These are phyloP conservation scores for Tilletiopsis washingtonensis DNA, from an alignment of 1,284 basidiomycete species.

Conservation along the genomic window DNA sequence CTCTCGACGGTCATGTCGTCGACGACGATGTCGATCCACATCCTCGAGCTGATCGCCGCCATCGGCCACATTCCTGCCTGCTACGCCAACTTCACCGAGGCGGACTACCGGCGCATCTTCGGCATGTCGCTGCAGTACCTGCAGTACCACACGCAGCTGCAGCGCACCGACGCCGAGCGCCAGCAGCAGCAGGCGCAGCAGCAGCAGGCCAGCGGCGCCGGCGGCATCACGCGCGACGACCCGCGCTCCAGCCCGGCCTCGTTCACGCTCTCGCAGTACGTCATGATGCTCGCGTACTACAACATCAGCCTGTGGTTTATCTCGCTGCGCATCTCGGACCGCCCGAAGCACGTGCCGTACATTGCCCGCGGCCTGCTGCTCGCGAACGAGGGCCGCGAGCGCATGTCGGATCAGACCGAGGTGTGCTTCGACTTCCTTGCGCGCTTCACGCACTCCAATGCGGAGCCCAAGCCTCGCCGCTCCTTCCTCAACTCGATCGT, in stretches of 20 bases:
- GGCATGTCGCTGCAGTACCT: conserved; percentile 91
- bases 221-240: no score
- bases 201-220: not conserved
- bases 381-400: conserved; percentile 69
- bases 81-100: conserved; percentile 86
- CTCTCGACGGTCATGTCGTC: conserved; percentile 92
- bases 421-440: conserved; percentile 98
- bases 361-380: conserved; percentile 80
- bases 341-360: conserved; percentile 73
- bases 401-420: conserved; percentile 82
- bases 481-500: conserved; percentile 67
- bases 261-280: conserved; percentile 89
- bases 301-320: conserved; percentile 94
- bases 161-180: conserved; percentile 18
- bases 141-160: conserved; percentile 54
- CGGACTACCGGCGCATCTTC: conserved; percentile 88
- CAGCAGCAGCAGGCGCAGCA: not conserved
- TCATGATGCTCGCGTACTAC: conserved; percentile 85
- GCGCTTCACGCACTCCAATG: conserved; percentile 86
- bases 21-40: conserved; percentile 85
- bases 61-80: conserved; percentile 71
- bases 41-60: conserved; percentile 83
- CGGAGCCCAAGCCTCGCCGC: conserved; percentile 77
- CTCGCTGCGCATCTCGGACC: conserved; percentile 73
- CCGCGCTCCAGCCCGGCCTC: conserved; percentile 47